Conservation (phyloP, 352 stramenopile genomes). For the Pythium oligandrum region DNA sequence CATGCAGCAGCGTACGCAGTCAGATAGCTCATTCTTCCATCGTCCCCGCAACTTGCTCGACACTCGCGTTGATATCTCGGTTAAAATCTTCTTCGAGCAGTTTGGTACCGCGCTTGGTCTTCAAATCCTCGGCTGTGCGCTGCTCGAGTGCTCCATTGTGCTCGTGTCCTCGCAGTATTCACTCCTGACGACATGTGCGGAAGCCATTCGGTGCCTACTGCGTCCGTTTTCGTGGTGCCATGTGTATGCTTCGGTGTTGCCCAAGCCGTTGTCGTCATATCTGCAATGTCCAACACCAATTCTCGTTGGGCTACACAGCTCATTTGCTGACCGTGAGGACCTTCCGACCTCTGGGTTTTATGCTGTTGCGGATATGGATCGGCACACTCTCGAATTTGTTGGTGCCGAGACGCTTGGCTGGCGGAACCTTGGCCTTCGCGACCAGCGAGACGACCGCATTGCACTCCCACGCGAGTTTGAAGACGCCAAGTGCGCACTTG, state of each 20-base stretch:
- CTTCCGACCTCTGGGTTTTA: conserved; percentile 68
- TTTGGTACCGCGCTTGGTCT: conserved; percentile 64
- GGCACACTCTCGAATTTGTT: conserved; percentile 66
- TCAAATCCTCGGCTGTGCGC: conserved; percentile 72
- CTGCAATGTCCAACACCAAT: conserved; percentile 89
- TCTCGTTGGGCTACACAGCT: conserved; percentile 80
- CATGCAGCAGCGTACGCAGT: conserved; percentile 25
- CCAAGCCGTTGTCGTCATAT: conserved; percentile 80
- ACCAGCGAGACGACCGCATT: conserved; percentile 18
- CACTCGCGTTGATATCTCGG: conserved; percentile 56
- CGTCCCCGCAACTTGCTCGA: conserved; percentile 35
- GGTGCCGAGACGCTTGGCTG: conserved; percentile 49
- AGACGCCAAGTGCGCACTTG: conserved; percentile 1
- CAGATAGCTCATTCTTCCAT: conserved; percentile 37
- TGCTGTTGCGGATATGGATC: conserved; percentile 69
- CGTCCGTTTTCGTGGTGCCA: conserved; percentile 89
- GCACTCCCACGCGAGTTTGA: conserved; percentile 4
- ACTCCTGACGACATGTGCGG: conserved; percentile 72
- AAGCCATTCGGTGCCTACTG: conserved; percentile 80
- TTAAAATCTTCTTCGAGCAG: conserved; percentile 60
- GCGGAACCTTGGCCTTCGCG: conserved; percentile 43
- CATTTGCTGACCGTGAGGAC: conserved; percentile 50
- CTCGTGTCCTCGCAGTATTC: conserved; percentile 82
- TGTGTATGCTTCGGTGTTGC: conserved; percentile 84
- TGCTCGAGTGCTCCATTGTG: conserved; percentile 86